Evolutionary conservation across 805 yeast genomes (phyloP), one percentile per base, ranked within the genome.

Genomic region (Wickerhamomyces bisporus): DNA sequence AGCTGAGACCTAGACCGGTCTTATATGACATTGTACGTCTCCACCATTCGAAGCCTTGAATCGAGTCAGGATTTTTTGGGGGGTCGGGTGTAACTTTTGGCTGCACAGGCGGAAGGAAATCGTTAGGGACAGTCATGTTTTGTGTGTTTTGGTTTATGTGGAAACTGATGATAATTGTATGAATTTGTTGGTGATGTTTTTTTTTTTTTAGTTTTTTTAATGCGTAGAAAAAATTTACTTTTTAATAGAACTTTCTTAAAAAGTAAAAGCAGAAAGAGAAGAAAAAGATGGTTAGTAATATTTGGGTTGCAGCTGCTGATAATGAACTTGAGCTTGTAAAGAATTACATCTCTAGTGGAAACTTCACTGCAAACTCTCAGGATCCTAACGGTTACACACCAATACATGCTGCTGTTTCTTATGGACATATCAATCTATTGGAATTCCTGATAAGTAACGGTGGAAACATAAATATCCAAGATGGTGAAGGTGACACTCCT

Each of bases 331-430:
- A 65, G 3, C 52, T 69, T 7, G 96, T 93, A 6, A 73, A 79
- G 44, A 46, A 68, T 12, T 65, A 68, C 37, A 62, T 93, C 7
- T 66, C 61, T 10, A 50, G 71, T 0, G 82, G 81, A 0, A 52
- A 64, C 6, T 68, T 65, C 45, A 70, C 79, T 3, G 75, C 96
- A 3, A 82, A 86, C 53, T 73, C 82, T 6, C 77, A 81, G 45
- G 99, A 93, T 59, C 84, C 86, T 1, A 86, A 89, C 52, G 99
- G 99, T 1, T 93, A 94, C 61, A 91, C 98, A 0, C 95, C 98
- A 6, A 72, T 93, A 11, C 99, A 93, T 59, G 99, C 99, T 1
- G 98, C 98, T 2, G 95, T 94, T 3, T 83, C 97, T 1, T 93
- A 93, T 60, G 91, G 91, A 8, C 89, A 91, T 56, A 50, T 63